Evolutionary conservation across 2,329 filamentous ascomycete genomes (phyloP).

Genomic region (Talaromyces sp.): DNA sequence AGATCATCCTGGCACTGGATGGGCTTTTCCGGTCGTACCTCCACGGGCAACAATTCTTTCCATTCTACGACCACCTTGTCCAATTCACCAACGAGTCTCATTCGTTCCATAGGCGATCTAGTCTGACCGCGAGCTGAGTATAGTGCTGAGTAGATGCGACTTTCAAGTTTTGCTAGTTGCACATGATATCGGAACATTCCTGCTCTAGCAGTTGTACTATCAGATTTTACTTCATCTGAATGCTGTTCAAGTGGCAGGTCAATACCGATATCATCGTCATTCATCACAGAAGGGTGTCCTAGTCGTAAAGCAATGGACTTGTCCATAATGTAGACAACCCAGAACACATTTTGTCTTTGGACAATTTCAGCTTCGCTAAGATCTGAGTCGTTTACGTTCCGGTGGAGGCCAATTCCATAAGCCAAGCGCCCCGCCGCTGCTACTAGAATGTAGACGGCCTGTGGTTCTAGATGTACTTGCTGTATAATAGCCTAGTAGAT

Average conservation of each 20-base stretch:
- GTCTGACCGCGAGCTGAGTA: background rate
- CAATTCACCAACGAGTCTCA: background rate
- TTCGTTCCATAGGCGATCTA: background rate
- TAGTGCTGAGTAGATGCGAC: background rate
- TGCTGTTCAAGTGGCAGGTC: background rate
- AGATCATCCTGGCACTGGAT: background rate
- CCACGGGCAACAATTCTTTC: background rate
- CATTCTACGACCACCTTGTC: background rate
- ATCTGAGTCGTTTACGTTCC: background rate
- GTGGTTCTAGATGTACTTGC: background rate
- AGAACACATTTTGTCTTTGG: background rate
- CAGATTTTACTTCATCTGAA: background rate
- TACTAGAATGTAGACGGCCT: background rate
- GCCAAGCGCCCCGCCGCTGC: background rate
- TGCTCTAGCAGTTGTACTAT: background rate
- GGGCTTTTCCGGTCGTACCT: background rate
- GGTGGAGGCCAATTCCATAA: background rate
- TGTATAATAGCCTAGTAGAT: background rate
- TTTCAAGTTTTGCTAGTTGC: background rate
- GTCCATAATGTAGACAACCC: background rate
- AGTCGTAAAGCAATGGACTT: slow-evolving; percentile 1
- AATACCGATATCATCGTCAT: background rate
- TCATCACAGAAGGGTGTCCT: background rate
- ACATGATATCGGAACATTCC: background rate
- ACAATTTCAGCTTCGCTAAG: background rate